phyloP scores from a whole-genome alignment of 2,329 filamentous ascomycete species.

The Colletotrichum filicis region DNA sequence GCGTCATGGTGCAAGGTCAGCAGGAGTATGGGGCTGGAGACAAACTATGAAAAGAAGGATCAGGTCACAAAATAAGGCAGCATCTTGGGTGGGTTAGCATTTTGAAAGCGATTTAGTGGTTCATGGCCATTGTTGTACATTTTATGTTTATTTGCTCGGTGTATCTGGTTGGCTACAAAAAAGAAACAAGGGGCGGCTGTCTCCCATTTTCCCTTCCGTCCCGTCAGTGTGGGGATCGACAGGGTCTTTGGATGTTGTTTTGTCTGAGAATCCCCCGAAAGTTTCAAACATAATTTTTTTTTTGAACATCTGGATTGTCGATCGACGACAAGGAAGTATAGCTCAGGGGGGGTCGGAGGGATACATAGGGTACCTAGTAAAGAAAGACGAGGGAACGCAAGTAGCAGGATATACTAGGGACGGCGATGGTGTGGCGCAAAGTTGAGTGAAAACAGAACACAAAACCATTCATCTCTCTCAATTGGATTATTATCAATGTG shows the following conservation, averaged over 20 bases:
- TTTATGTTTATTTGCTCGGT: background rate
- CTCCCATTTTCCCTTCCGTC: background rate
- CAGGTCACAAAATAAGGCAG: background rate
- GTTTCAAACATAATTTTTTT: background rate
- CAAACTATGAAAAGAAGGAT: background rate
- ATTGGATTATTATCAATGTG: background rate
- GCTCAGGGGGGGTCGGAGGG: no score
- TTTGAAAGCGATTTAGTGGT: background rate
- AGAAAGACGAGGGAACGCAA: background rate
- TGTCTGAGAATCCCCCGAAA: background rate
- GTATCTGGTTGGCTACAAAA: background rate
- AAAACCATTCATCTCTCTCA: background rate
- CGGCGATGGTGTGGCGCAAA: background rate
- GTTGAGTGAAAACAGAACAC: background rate
- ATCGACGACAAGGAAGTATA: background rate
- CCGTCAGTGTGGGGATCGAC: background rate
- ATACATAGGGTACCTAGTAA: background rate
- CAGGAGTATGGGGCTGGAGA: background rate
- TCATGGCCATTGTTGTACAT: background rate
- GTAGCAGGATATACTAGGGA: background rate
- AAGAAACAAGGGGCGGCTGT: background rate
- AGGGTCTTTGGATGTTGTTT: background rate
- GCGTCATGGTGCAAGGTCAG: background rate
- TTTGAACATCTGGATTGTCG: background rate
- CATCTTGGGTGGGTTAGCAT: background rate